A percentile compares a stretch with the other conserved stretches of the same genome.
Conservation (phyloP, 805 yeast genomes). For the Torulaspora quercuum region DNA sequence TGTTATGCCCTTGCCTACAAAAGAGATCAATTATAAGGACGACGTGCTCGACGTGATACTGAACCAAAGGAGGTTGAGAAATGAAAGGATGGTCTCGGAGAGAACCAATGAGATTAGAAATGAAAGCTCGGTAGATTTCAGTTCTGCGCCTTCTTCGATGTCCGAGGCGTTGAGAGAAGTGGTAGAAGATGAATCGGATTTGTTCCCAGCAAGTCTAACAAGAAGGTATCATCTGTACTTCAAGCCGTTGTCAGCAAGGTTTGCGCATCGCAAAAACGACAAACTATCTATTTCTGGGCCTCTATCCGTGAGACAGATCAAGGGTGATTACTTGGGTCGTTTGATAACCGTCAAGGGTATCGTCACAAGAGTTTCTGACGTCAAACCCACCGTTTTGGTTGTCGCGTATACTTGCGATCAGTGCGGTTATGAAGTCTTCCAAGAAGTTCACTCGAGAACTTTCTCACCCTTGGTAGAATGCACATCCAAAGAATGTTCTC, state of each 20-base stretch:
- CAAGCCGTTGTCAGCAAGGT: conserved; percentile 60
- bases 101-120: conserved; percentile 56
- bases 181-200: conserved; percentile 42
- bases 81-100: conserved; percentile 67
- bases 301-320: conserved; percentile 84
- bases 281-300: conserved; percentile 45
- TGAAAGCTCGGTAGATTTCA: conserved; percentile 35
- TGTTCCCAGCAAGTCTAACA: conserved; percentile 82
- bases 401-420: conserved; percentile 96
- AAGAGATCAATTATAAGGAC: conserved; percentile 72
- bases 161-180: conserved; percentile 35
- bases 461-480: conserved; percentile 89
- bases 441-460: conserved; percentile 80
- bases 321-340: conserved; percentile 79
- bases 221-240: conserved; percentile 86
- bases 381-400: conserved; percentile 85
- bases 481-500: conserved; percentile 71
- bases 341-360: conserved; percentile 90
- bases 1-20: conserved; percentile 79
- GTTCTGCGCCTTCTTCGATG: conserved; percentile 25
- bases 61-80: conserved; percentile 83
- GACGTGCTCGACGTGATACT: conserved; percentile 90
- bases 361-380: conserved; percentile 93
- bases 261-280: conserved; percentile 32
- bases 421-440: conserved; percentile 95